These are phyloP conservation scores for Pulveroboletus sp. DNA, from an alignment of 768 basidiomycete genomes.

Conservation along the genomic window DNA sequence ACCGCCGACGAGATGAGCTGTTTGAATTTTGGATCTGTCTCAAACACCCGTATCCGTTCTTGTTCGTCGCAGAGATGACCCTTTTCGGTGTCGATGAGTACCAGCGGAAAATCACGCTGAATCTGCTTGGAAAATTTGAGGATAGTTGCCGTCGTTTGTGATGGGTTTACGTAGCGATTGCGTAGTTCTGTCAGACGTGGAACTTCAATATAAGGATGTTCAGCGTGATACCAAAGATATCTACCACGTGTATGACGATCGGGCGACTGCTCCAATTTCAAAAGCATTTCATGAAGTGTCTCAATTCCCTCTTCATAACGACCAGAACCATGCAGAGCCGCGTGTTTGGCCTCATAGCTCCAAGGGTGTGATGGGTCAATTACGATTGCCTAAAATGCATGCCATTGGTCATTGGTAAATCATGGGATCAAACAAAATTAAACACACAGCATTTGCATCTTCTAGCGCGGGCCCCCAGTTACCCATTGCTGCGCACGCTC, in stretches of 20 bases:
- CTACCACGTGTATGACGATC: conserved; percentile 4
- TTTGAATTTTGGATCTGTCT: conserved; percentile 10
- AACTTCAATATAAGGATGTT: neutral
- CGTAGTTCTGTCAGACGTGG: neutral
- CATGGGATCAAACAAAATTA: neutral
- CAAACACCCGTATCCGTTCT: conserved; percentile 4
- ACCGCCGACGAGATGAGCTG: conserved; percentile 16
- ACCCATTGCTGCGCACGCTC: neutral
- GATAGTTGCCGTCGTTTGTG: conserved; percentile 3
- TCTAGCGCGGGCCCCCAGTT: conserved; percentile 3
- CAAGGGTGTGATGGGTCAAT: conserved; percentile 9
- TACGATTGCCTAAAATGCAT: conserved; percentile 6
- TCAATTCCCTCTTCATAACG: conserved; percentile 18
- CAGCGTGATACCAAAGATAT: neutral
- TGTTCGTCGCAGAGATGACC: conserved; percentile 15
- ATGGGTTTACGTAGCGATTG: conserved; percentile 4
- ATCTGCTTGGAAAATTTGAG: neutral
- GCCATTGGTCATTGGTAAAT: neutral
- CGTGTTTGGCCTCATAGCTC: conserved; percentile 10
- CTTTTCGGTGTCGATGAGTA: conserved; percentile 13
- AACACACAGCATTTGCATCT: conserved; percentile 12
- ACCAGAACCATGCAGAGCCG: conserved; percentile 12
- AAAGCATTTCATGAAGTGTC: conserved; percentile 5
- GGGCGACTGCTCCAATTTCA: conserved; percentile 1
- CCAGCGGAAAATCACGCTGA: conserved; percentile 8